These are phyloP conservation scores for Trichoderma koningiopsis DNA, from an alignment of 2,329 filamentous ascomycete species.

Conservation along the genomic window DNA sequence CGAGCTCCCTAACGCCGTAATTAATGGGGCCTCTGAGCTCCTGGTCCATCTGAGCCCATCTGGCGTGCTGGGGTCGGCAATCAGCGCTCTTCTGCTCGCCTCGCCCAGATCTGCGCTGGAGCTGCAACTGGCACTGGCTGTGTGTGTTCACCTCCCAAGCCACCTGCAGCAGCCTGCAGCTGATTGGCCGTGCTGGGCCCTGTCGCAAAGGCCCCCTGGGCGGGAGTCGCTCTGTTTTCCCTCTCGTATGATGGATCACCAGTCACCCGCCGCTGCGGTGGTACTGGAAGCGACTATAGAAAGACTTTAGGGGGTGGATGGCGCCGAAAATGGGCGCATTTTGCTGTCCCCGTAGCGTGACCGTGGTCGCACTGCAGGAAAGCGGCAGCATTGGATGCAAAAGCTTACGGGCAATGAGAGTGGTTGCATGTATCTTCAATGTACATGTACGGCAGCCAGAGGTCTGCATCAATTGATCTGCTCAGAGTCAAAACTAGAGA, in stretches of 20 bases:
- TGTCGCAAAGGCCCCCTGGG: background rate
- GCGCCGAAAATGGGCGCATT: conserved; percentile 19
- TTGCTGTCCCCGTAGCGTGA: background rate
- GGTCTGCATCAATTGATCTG: background rate
- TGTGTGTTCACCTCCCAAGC: conserved; percentile 6
- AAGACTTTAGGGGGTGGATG: background rate
- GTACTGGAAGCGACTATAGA: background rate
- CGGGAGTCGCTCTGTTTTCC: background rate
- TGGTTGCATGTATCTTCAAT: background rate
- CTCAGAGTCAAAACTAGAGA: background rate
- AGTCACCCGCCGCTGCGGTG: conserved; percentile 9
- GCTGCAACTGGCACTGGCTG: background rate
- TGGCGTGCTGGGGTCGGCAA: conserved; percentile 25
- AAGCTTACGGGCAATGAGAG: background rate
- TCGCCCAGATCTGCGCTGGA: conserved; percentile 19
- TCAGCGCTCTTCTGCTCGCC: conserved; percentile 5
- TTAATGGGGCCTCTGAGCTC: conserved; percentile 1
- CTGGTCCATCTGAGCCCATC: conserved; percentile 13
- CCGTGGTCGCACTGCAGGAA: background rate
- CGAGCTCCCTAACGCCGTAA: conserved; percentile 21
- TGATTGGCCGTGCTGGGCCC: background rate
- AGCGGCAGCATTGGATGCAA: background rate
- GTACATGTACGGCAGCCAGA: background rate
- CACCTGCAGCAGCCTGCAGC: background rate
- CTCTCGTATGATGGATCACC: conserved; percentile 22